Conservation (phyloP, 345 rosid genomes). For the Barbarea vulgaris region DNA sequence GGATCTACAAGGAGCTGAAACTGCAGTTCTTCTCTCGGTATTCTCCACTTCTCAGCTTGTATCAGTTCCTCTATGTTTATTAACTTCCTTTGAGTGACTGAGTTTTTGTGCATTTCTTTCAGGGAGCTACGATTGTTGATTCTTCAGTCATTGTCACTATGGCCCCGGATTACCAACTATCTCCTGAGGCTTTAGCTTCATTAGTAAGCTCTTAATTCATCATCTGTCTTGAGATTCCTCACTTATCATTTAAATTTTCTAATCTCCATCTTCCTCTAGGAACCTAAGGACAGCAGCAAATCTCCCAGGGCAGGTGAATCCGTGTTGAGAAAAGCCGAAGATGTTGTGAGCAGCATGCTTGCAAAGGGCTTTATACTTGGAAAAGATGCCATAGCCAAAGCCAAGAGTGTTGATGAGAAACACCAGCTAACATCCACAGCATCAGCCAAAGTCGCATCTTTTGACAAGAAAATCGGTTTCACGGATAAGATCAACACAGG, state of each 20-base stretch:
- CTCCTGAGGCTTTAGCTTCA: conserved; percentile 68
- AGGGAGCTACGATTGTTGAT: conserved; percentile 97
- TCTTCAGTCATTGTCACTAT: conserved; percentile 62
- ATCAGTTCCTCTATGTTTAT: not conserved
- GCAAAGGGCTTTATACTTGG: conserved; percentile 91
- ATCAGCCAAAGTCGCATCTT: conserved; percentile 79
- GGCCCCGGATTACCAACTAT: conserved; percentile 79
- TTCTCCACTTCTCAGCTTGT: conserved; percentile 12
- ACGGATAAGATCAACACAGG: conserved; percentile 83
- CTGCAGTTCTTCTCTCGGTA: conserved; percentile 93
- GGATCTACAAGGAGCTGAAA: conserved; percentile 86
- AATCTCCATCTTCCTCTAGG: no score
- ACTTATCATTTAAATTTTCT: no score
- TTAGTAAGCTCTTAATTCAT: conserved; percentile 49
- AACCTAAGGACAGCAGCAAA: conserved; percentile 38
- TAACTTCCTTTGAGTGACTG: not conserved
- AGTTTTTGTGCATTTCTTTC: not conserved
- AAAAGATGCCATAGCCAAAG: conserved; percentile 87
- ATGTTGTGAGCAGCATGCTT: conserved; percentile 85
- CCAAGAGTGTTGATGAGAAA: conserved; percentile 83
- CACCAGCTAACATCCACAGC: conserved; percentile 90
- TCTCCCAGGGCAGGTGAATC: conserved; percentile 65
- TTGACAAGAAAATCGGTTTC: conserved; percentile 82
- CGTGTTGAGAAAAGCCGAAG: conserved; percentile 83
- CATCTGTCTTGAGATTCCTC: no score